Base-by-base conservation (phyloP, 1,139 yeast genomes). In the Groenewaldozyma sp. region DNA sequence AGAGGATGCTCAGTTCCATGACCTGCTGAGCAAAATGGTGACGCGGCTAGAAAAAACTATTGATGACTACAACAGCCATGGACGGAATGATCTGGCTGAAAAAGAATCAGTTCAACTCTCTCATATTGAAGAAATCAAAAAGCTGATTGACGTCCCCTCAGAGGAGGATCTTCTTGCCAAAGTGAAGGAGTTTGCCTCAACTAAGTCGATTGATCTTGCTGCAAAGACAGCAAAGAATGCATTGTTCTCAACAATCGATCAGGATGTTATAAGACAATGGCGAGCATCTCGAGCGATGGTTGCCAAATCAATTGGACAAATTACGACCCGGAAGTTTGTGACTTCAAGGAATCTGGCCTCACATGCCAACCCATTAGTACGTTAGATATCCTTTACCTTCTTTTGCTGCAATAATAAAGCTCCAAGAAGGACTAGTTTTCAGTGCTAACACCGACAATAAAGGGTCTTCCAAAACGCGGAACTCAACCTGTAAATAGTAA, bases 281-380 rank as follows among this genome's bases (percentile, higher is more conserved):
- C 69, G 64, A 38, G 71, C 82, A 2, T 66, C 79, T 7, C 53
- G 53, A 33, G 49, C 55, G 35, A 45, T 52, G 20, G 62, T 41
- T 7, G 60, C 54, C 16, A 49, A 45, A 10, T 47, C 54, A 13
- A 50, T 59, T 38, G 54, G 53, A 34, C 45, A 53, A 19, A 52
- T 55, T 20, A 39, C 49, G 4, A 50, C 45, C 4, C 43, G 54
- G 33, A 31, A 38, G 11, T 52, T 47, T 35, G 44, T 50, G 20
- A 52, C 50, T 20, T 33, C 29, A 3, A 19, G 46, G 9, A 28
- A 45, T 2, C 40, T 39, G 16, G 21, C 31, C 21, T 35, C 48
- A 9, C 78, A 74, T 47, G 73, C 70, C 37, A 74, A 73, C 45
- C 79, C 79, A 41, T 59, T 74, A 56, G 79, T 71, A 59, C 49